Conservation (phyloP, 2,329 filamentous ascomycete species). For the Diaporthe amygdali region DNA sequence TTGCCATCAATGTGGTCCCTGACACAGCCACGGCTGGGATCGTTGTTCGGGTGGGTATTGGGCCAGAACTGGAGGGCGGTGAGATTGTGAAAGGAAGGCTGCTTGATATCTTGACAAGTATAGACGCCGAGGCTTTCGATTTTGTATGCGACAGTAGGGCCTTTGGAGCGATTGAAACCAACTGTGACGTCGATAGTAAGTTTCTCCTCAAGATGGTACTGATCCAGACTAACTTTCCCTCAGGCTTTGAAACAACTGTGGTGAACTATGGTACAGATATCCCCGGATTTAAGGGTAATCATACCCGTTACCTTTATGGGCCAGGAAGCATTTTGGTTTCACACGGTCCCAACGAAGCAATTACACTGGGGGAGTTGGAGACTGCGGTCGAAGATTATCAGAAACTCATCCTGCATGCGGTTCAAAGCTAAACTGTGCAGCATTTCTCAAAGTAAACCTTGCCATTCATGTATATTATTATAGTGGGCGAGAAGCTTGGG, state of each 20-base stretch:
- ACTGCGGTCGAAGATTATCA: slow-evolving; percentile 80
- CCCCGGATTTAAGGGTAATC: slow-evolving; percentile 72
- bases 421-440: slow-evolving; percentile 35
- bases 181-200: slow-evolving; percentile 77
- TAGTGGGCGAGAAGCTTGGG: no score
- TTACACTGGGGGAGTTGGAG: slow-evolving; percentile 78
- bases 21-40: slow-evolving; percentile 72
- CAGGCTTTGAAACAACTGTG: slow-evolving; percentile 76
- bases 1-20: slow-evolving; percentile 87
- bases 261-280: slow-evolving; percentile 96
- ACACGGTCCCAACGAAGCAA: slow-evolving; percentile 80
- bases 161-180: slow-evolving; percentile 75
- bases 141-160: slow-evolving; percentile 64
- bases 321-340: slow-evolving; percentile 82
- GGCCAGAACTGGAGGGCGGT: slow-evolving; percentile 43
- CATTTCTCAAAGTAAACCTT: no score
- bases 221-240: background rate
- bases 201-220: background rate
- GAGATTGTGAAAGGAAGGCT: slow-evolving; percentile 60
- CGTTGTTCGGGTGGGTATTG: slow-evolving; percentile 74
- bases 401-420: slow-evolving; percentile 66
- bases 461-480: no score
- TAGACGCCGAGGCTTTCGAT: slow-evolving; percentile 62
- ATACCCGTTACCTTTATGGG: slow-evolving; percentile 67
- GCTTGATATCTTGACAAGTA: slow-evolving; percentile 55